A percentile compares a stretch with the other conserved stretches of the same genome.
Evolutionary conservation across 768 basidiomycete species (phyloP).

Genomic region (Gelatoporia subvermispora): DNA sequence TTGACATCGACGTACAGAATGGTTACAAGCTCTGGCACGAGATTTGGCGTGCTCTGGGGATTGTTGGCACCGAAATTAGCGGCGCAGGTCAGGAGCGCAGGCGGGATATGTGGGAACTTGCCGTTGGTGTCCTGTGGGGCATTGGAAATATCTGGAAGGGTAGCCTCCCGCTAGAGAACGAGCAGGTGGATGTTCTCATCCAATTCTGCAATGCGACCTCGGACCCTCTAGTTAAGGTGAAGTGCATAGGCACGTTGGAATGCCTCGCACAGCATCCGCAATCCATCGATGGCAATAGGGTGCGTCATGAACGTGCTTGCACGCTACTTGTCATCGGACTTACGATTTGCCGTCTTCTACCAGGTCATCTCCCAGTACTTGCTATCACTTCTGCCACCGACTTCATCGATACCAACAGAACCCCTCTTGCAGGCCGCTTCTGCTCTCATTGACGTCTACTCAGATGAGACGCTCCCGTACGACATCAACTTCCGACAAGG

Average conservation of each 20-base stretch:
- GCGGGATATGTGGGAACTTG: slow-evolving; percentile 73
- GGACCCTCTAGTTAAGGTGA: slow-evolving; percentile 57
- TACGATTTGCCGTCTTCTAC: slow-evolving; percentile 1
- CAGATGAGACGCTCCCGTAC: slow-evolving; percentile 77
- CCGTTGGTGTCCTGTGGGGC: slow-evolving; percentile 84
- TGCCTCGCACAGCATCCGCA: slow-evolving; percentile 69
- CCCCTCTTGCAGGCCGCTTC: slow-evolving; percentile 74
- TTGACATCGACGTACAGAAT: slow-evolving; percentile 19
- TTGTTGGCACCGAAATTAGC: slow-evolving; percentile 52
- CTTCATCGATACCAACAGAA: slow-evolving; percentile 48
- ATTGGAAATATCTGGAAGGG: slow-evolving; percentile 75
- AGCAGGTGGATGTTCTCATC: slow-evolving; percentile 62
- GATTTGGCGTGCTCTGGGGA: slow-evolving; percentile 58
- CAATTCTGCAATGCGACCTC: slow-evolving; percentile 54
- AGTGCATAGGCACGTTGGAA: slow-evolving; percentile 83
- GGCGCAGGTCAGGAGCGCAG: slow-evolving; percentile 63
- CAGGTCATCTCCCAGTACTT: slow-evolving; percentile 64
- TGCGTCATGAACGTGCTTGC: slow-evolving; percentile 22
- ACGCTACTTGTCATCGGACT: neutral
- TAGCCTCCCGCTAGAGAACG: slow-evolving; percentile 53
- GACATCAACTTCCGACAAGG: slow-evolving; percentile 77
- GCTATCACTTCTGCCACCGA: slow-evolving; percentile 54
- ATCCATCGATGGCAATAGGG: slow-evolving; percentile 63
- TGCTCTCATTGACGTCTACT: slow-evolving; percentile 88
- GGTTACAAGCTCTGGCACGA: slow-evolving; percentile 59